A percentile compares a stretch with the other conserved stretches of the same genome.
These are phyloP conservation scores for Boletus vermiculosoides DNA, from an alignment of 768 basidiomycete species.

Conservation along the genomic window DNA sequence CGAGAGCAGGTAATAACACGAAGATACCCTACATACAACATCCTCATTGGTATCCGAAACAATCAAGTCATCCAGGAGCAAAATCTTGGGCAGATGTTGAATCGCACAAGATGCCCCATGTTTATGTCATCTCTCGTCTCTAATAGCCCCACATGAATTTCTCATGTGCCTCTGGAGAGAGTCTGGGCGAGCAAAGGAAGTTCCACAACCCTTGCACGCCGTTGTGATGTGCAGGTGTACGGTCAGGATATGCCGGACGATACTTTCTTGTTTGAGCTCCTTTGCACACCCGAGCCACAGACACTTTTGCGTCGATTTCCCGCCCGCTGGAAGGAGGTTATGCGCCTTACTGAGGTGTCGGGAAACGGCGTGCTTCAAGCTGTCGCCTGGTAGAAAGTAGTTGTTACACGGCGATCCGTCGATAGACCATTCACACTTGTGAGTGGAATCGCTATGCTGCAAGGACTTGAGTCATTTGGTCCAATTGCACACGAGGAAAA, in stretches of 20 bases:
- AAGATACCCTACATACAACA: neutral
- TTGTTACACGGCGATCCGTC: slow-evolving; percentile 9
- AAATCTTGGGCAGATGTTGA: neutral
- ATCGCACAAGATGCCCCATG: neutral
- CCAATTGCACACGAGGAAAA: neutral
- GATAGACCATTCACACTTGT: slow-evolving; percentile 10
- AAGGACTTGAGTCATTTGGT: neutral
- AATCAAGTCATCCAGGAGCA: neutral
- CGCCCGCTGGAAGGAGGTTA: neutral
- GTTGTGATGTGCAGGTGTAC: slow-evolving; percentile 20
- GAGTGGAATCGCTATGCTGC: neutral
- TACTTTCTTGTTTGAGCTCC: slow-evolving; percentile 26
- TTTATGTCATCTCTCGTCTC: neutral
- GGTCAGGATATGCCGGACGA: slow-evolving; percentile 22
- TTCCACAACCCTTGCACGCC: slow-evolving; percentile 19
- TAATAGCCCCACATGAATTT: slow-evolving; percentile 14
- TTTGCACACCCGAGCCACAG: slow-evolving; percentile 21
- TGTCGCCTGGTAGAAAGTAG: neutral
- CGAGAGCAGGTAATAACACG: neutral
- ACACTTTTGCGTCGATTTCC: slow-evolving; percentile 12
- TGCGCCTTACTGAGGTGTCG: slow-evolving; percentile 10
- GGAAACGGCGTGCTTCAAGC: slow-evolving; percentile 13
- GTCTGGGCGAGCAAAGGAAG: slow-evolving; percentile 26
- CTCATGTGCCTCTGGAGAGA: slow-evolving; percentile 26
- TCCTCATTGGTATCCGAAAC: neutral